phyloP scores from a whole-genome alignment of 495 filamentous ascomycete species.

The Daldinia grandis region DNA sequence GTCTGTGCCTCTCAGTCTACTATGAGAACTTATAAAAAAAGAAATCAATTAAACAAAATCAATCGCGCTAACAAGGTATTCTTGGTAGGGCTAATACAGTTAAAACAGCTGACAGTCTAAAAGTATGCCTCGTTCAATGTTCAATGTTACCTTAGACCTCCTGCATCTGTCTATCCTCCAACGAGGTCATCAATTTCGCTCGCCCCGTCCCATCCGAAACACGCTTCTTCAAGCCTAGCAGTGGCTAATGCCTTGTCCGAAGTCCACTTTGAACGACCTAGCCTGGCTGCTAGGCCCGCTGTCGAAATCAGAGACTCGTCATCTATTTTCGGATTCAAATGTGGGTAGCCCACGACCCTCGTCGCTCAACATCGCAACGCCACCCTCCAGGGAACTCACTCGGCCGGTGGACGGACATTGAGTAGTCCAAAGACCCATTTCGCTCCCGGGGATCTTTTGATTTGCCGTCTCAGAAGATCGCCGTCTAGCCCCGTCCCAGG shows the following conservation, averaged over 20 bases:
- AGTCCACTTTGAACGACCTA: slow-evolving; percentile 22
- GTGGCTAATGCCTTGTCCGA: slow-evolving; percentile 38
- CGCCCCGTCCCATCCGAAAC: slow-evolving; percentile 35
- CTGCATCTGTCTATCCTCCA: slow-evolving; percentile 29
- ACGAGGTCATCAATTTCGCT: slow-evolving; percentile 21
- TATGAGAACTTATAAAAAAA: slow-evolving; percentile 6
- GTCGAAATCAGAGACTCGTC: slow-evolving; percentile 15
- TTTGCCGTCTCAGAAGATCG: slow-evolving; percentile 8
- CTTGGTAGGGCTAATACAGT: slow-evolving; percentile 20
- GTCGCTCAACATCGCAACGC: slow-evolving; percentile 24
- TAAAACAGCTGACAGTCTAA: slow-evolving; percentile 21
- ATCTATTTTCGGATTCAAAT: slow-evolving; percentile 38
- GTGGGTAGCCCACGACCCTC: slow-evolving; percentile 27
- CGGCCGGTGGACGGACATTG: not conserved
- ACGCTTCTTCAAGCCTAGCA: slow-evolving; percentile 25
- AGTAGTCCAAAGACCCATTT: not conserved
- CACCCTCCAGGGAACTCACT: not conserved
- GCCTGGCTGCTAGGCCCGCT: not conserved
- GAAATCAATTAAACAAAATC: slow-evolving; percentile 7
- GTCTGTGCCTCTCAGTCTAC: slow-evolving; percentile 28
- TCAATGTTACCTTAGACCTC: slow-evolving; percentile 30
- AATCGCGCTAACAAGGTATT: slow-evolving; percentile 21
- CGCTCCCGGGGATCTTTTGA: slow-evolving; percentile 13
- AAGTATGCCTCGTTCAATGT: slow-evolving; percentile 24
- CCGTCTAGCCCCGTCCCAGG: slow-evolving; percentile 15